phyloP scores from a whole-genome alignment of 495 filamentous ascomycete species.

The Platismatia glauca region DNA sequence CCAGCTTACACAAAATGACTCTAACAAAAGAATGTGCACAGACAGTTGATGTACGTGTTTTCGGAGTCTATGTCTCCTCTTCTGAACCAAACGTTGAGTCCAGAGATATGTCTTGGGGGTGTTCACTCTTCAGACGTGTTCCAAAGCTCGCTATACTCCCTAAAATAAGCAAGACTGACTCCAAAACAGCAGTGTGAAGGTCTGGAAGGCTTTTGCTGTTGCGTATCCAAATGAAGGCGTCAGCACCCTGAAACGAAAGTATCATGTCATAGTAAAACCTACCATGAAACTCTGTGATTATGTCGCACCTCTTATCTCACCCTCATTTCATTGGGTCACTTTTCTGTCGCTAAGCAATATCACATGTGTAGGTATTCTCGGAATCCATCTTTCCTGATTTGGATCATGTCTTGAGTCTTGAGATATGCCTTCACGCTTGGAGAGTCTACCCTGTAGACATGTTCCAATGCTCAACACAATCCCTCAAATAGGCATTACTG shows the following conservation, averaged over 20 bases:
- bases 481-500: not conserved
- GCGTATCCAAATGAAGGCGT: constrained; percentile 19
- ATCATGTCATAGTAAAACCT: constrained; percentile 15
- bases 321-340: constrained; percentile 22
- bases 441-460: not conserved
- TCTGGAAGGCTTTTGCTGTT: constrained; percentile 25
- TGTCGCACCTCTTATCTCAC: constrained; percentile 18
- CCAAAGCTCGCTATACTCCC: too few species aligned
- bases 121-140: too few species aligned
- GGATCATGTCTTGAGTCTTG: not conserved
- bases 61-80: too few species aligned
- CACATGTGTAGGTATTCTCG: not conserved
- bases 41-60: constrained; percentile 23
- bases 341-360: constrained; percentile 24
- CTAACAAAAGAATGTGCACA: constrained; percentile 6
- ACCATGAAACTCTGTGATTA: constrained; percentile 18
- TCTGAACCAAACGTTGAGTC: too few species aligned
- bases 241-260: constrained; percentile 11
- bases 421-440: not conserved
- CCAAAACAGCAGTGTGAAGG: constrained; percentile 24
- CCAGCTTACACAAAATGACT: not conserved
- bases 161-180: too few species aligned
- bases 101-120: too few species aligned
- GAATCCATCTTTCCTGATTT: not conserved
- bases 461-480: not conserved